A percentile compares a stretch with the other conserved stretches of the same genome.
Conservation (phyloP, 2,329 filamentous ascomycete genomes). For the Colletotrichum orbiculare region DNA sequence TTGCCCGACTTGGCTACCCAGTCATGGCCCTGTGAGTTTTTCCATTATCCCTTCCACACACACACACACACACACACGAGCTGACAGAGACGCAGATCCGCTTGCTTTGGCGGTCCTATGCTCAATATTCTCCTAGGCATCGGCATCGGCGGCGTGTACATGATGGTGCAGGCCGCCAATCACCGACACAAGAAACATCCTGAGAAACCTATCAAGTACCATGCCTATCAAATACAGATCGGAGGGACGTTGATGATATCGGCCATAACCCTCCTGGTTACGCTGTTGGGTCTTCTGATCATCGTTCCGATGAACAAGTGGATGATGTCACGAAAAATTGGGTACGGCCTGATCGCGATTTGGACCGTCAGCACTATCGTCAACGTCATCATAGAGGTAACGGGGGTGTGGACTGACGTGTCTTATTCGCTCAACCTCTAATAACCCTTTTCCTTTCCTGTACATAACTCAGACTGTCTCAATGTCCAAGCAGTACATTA, state of each 20-base stretch:
- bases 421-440: conserved; percentile 37
- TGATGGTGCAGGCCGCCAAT: conserved; percentile 79
- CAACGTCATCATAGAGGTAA: conserved; percentile 85
- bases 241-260: conserved; percentile 87
- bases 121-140: conserved; percentile 96
- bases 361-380: conserved; percentile 84
- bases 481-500: conserved; percentile 22
- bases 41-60: neutral
- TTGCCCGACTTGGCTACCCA: conserved; percentile 91
- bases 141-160: conserved; percentile 89
- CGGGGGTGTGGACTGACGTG: conserved; percentile 60
- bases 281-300: conserved; percentile 80
- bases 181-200: conserved; percentile 75
- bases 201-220: conserved; percentile 70
- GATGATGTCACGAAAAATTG: conserved; percentile 85
- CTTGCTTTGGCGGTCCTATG: conserved; percentile 98
- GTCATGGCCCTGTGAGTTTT: conserved; percentile 86
- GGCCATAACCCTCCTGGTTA: conserved; percentile 84
- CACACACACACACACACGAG: conserved; percentile 13
- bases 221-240: conserved; percentile 85
- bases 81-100: conserved; percentile 65
- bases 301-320: conserved; percentile 87
- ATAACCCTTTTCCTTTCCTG: neutral
- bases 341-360: conserved; percentile 80
- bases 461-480: conserved; percentile 18